These are phyloP conservation scores for Rhizoctonia solani DNA, from an alignment of 1,284 basidiomycete genomes.

Conservation along the genomic window DNA sequence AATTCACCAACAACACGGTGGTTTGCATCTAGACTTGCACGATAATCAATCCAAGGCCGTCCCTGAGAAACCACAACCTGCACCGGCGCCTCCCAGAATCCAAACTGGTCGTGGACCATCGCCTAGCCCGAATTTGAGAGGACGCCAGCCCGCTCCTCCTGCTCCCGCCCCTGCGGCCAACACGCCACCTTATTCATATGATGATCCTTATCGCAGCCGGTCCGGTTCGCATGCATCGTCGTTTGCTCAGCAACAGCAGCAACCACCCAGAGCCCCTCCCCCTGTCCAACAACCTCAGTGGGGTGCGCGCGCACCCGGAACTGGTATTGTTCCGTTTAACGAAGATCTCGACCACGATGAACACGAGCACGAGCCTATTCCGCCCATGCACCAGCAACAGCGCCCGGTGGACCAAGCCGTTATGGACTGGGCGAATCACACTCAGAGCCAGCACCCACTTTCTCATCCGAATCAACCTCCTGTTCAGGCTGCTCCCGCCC, in stretches of 20 bases:
- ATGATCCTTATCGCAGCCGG: slow-evolving; percentile 6
- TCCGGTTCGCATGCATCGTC: slow-evolving; percentile 5
- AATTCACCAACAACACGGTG: neutral
- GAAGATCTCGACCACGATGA: slow-evolving; percentile 30
- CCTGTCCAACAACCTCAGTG: neutral
- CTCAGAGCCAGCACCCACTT: slow-evolving; percentile 17
- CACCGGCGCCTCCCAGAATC: neutral
- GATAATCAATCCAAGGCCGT: neutral
- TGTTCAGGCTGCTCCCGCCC: neutral
- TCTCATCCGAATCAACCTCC: slow-evolving; percentile 16
- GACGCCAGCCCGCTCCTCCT: too few relatives aligned
- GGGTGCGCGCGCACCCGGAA: slow-evolving; percentile 2
- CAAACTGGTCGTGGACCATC: neutral
- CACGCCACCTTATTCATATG: slow-evolving; percentile 9
- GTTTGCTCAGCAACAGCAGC: slow-evolving; percentile 1
- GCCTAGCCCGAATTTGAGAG: slow-evolving; percentile 7
- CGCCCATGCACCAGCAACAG: neutral
- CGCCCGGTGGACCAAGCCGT: neutral
- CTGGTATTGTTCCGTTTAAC: slow-evolving; percentile 25
- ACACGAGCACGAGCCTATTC: slow-evolving; percentile 18
- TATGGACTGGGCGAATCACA: slow-evolving; percentile 30
- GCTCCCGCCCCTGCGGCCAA: neutral
- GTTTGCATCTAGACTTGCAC: slow-evolving; percentile 4
- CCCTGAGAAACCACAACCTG: neutral
- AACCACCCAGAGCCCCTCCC: slow-evolving; percentile 12